These are phyloP conservation scores for Acacia acuminata DNA, from an alignment of 306 rosid genomes.

Conservation along the genomic window DNA sequence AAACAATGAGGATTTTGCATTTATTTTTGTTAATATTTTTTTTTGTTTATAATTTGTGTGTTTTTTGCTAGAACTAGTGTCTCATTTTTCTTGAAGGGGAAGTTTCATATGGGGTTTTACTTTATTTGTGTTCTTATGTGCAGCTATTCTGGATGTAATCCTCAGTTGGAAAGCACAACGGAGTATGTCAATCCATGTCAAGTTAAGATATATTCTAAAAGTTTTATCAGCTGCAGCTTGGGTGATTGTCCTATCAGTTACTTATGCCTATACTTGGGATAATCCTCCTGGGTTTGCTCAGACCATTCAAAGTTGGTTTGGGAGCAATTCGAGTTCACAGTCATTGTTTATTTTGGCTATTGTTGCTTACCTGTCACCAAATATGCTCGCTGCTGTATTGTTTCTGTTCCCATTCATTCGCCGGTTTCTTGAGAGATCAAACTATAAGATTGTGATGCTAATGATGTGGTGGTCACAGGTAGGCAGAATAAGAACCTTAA, in stretches of 20 bases:
- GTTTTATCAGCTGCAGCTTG: slow-evolving; percentile 90
- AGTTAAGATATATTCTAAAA: slow-evolving; percentile 86
- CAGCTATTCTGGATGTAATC: slow-evolving; percentile 95
- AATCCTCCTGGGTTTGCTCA: slow-evolving; percentile 96
- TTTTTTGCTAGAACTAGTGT: neutral
- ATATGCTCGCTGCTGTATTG: slow-evolving; percentile 79
- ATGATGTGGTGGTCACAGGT: slow-evolving; percentile 99
- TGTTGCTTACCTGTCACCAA: slow-evolving; percentile 80
- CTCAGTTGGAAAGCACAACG: slow-evolving; percentile 88
- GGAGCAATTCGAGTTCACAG: slow-evolving; percentile 59
- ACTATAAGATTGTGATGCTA: slow-evolving; percentile 81
- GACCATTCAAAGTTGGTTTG: slow-evolving; percentile 94
- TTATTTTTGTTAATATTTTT: neutral
- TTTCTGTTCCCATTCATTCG: slow-evolving; percentile 89
- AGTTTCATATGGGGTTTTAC: slow-evolving; percentile 23
- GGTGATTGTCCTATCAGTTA: slow-evolving; percentile 89
- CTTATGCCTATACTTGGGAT: slow-evolving; percentile 87
- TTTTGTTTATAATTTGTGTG: neutral
- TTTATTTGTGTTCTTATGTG: slow-evolving; percentile 29
- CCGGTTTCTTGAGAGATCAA: slow-evolving; percentile 89
- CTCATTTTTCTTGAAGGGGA: slow-evolving; percentile 14
- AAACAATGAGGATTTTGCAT: neutral
- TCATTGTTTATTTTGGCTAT: slow-evolving; percentile 90
- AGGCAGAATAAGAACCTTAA: slow-evolving; percentile 13
- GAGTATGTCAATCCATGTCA: slow-evolving; percentile 84